phyloP scores from a whole-genome alignment of 306 rosid genomes.

The Prinsepia uniflora region DNA sequence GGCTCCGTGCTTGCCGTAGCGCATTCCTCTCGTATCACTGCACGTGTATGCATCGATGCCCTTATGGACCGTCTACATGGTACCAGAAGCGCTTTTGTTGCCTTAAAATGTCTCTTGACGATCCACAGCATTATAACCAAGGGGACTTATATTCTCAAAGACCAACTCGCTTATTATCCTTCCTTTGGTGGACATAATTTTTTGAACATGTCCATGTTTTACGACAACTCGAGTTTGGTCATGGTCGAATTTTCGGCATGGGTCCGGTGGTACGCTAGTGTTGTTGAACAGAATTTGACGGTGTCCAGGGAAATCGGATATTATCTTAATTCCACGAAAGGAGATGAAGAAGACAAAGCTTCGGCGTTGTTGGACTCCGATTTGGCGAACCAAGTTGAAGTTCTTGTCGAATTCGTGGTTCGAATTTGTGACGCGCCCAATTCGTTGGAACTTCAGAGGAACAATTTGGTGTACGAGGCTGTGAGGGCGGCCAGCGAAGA shows the following conservation, averaged over 20 bases:
- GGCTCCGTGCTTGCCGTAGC: constrained; percentile 45
- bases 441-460: constrained; percentile 46
- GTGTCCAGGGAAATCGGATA: constrained; percentile 47
- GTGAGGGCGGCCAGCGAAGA: constrained; percentile 55
- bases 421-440: constrained; percentile 46
- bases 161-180: constrained; percentile 51
- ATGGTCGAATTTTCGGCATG: constrained; percentile 49
- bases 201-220: constrained; percentile 57
- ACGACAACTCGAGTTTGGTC: constrained; percentile 47
- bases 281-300: constrained; percentile 50
- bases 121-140: constrained; percentile 44
- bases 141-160: constrained; percentile 51
- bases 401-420: constrained; percentile 48
- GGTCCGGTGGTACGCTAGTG: constrained; percentile 75
- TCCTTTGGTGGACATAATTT: constrained; percentile 62
- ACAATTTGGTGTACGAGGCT: constrained; percentile 57
- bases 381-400: constrained; percentile 38
- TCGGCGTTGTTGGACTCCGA: constrained; percentile 30
- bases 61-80: constrained; percentile 70
- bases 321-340: constrained; percentile 1
- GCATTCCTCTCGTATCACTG: constrained; percentile 28
- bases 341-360: constrained; percentile 16
- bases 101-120: constrained; percentile 75
- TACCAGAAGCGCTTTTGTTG: constrained; percentile 60
- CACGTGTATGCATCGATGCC: constrained; percentile 47